Base-by-base conservation (phyloP, 2,329 filamentous ascomycete genomes). In the Colletotrichum navitas region DNA sequence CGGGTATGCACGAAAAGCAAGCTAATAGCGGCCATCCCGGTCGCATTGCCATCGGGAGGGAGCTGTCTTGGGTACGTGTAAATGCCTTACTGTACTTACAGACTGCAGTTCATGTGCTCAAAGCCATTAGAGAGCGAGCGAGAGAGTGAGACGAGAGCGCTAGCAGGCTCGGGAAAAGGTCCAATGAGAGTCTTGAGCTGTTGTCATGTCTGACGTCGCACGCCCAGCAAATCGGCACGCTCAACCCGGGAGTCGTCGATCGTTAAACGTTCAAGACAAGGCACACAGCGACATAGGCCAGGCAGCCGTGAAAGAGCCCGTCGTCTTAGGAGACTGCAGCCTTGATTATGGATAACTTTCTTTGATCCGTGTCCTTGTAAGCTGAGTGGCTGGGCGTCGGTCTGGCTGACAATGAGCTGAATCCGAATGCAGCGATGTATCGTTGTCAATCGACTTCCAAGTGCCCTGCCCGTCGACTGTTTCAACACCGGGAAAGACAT, bases 211-310 rank as follows among this genome's bases (percentile, higher is more conserved):
- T 55, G 45, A 71, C 68, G 68, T 71, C 56, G 59, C 43, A 26
- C 32, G 68, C 59, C 65, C 65, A 71, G 68, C 59, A 54, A 63
- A 36, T 63, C 68, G 65, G 65, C 68, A 71, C 52, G 47, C 51
- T 47, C 58, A 60, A 29, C 55, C 68, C 63, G 63, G 39, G 55
- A 54, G 54, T 39, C 68, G 59, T 61, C 63, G 49, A 71, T 56
- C 55, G 49, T 67, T 11, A 41, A 18, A 32, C 14, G 59, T 51
- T 32, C 45, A 21, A 62, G 24, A 26, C 45, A 32, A n/a, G 43
- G 8, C 34, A 39, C 24, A 29, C 39, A 41, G n/a, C 45, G 45
- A 63, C 10, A 12, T 47, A 29, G 21, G 49, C 34, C 26, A 61
- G 39, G 32, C 63, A 61, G 66, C 49, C 59, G 39, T 51, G 21